Conservation (phyloP, 148 eudicot genomes). For the Tetragonia tetragonoides region DNA sequence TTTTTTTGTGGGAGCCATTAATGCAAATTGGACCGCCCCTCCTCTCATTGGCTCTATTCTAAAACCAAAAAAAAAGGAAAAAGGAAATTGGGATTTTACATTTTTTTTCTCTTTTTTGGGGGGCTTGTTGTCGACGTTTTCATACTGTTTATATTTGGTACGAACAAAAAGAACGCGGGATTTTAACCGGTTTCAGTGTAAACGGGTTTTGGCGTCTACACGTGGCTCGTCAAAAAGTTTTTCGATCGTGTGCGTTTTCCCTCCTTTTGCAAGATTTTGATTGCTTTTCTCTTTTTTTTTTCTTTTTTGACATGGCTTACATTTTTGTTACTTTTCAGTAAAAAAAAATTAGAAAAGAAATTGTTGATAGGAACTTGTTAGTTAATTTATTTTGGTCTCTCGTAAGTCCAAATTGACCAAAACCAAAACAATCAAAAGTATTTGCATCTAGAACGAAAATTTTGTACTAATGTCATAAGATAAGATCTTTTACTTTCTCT, state of each 20-base stretch:
- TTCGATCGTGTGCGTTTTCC: constrained; percentile 21
- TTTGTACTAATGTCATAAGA: no score
- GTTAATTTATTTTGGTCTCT: no score
- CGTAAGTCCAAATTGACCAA: no score
- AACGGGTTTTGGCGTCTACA: constrained; percentile 26
- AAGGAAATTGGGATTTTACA: not conserved
- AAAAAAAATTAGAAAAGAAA: no score
- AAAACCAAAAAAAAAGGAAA: not conserved
- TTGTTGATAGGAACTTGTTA: no score
- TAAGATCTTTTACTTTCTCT: no score
- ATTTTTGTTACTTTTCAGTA: not conserved
- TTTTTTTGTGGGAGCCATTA: constrained; percentile 2
- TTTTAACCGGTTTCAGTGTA: constrained; percentile 32
- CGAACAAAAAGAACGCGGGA: constrained; percentile 20
- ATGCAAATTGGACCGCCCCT: constrained; percentile 26
- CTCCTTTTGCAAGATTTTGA: not conserved
- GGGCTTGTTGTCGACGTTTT: constrained; percentile 27
- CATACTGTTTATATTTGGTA: constrained; percentile 11
- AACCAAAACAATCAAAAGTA: no score
- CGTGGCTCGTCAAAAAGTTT: constrained; percentile 23
- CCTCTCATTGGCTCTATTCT: constrained; percentile 23
- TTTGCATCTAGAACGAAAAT: no score
- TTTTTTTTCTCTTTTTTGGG: constrained; percentile 5
- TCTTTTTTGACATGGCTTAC: not conserved
- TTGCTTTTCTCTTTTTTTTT: not conserved